Evolutionary conservation across 306 rosid species (phyloP).

Genomic region (Ziziphus jujuba): DNA sequence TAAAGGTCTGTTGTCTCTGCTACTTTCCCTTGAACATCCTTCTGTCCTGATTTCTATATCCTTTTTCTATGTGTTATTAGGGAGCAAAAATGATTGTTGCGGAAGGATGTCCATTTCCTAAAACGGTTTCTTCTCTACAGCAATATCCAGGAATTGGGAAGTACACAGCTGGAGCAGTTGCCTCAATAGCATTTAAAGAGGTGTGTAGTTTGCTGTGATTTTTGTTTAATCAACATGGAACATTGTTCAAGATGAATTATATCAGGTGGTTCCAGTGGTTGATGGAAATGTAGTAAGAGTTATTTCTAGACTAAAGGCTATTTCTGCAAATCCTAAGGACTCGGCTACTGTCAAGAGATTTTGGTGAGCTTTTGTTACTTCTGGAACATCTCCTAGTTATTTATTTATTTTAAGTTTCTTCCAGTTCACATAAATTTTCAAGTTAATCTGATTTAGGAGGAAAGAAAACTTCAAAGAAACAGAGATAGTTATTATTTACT

Average conservation of each 20-base stretch:
- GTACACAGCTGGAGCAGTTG: conserved; percentile 89
- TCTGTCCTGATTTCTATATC: background rate
- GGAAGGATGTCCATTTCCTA: conserved; percentile 66
- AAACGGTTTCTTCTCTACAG: conserved; percentile 55
- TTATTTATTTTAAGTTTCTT: background rate
- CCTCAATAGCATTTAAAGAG: conserved; percentile 89
- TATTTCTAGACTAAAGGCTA: conserved; percentile 73
- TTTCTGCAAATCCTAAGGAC: conserved; percentile 76
- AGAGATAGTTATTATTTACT: background rate
- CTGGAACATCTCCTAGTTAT: conserved; percentile 12
- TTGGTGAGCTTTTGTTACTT: conserved; percentile 63
- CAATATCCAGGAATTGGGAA: conserved; percentile 84
- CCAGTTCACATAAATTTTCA: background rate
- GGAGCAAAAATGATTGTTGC: conserved; percentile 80
- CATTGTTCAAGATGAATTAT: conserved; percentile 30
- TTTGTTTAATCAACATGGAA: conserved; percentile 21
- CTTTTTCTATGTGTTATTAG: conserved; percentile 40
- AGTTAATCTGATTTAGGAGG: background rate
- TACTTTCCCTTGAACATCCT: no score
- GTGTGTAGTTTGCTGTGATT: conserved; percentile 39
- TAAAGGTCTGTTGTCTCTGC: no score
- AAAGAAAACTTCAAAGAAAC: background rate
- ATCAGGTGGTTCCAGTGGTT: conserved; percentile 88
- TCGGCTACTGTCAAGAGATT: conserved; percentile 57
- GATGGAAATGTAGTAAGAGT: conserved; percentile 97